These are phyloP conservation scores for Candida patagonica DNA, from an alignment of 805 yeast species.

Conservation along the genomic window DNA sequence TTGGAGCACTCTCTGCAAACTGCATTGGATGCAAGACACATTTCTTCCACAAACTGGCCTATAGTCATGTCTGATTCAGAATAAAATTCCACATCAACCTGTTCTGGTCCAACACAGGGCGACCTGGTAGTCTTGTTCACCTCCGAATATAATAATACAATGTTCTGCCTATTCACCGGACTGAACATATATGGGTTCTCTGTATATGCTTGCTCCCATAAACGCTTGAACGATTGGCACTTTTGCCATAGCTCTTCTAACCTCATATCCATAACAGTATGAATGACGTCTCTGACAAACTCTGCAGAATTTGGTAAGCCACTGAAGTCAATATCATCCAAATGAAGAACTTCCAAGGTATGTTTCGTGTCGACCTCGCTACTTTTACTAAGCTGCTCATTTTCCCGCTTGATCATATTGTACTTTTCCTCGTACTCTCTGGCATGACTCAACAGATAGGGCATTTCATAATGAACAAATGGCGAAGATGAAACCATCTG, in stretches of 20 bases:
- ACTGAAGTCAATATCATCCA: constrained; percentile 6
- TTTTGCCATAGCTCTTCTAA: constrained; percentile 26
- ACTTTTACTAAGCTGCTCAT: constrained; percentile 15
- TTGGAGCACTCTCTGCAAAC: constrained; percentile 78
- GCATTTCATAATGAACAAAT: constrained; percentile 63
- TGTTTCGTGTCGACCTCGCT: constrained; percentile 12
- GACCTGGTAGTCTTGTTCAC: constrained; percentile 78
- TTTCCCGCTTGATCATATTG: constrained; percentile 1
- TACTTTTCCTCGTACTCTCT: constrained; percentile 39
- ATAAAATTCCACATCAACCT: constrained; percentile 76
- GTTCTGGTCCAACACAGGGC: constrained; percentile 87
- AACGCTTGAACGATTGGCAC: constrained; percentile 37
- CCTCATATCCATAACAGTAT: constrained; percentile 25
- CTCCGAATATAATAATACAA: constrained; percentile 70
- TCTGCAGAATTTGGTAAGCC: constrained; percentile 1
- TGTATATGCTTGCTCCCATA: constrained; percentile 58
- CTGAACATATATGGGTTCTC: constrained; percentile 51
- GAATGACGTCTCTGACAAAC: constrained; percentile 33
- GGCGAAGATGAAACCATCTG: constrained; percentile 77
- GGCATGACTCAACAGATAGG: constrained; percentile 49
- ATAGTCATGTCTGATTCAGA: constrained; percentile 85
- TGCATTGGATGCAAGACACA: constrained; percentile 55
- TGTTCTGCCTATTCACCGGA: constrained; percentile 67
- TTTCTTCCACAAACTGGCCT: constrained; percentile 80
- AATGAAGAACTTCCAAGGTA: constrained; percentile 6